Evolutionary conservation across 106 monocot genomes (phyloP).

Genomic region (Allium fistulosum): DNA sequence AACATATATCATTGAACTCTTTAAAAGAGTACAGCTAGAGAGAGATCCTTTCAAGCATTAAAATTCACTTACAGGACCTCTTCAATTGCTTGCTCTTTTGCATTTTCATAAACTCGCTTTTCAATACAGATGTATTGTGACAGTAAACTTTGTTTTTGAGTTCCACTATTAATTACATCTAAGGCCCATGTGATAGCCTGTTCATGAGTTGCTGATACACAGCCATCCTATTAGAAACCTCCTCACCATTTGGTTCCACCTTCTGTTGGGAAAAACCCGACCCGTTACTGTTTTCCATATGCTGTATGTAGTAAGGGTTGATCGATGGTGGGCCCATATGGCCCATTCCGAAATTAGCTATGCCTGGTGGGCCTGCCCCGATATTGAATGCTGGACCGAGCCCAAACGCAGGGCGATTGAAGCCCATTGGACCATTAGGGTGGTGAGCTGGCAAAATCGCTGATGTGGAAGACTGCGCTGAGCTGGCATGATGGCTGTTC

Average conservation of each 20-base stretch:
- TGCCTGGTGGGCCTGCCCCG: conserved; percentile 29
- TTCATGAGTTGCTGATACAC: conserved; percentile 45
- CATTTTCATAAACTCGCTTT: too few species aligned
- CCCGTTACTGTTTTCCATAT: not conserved
- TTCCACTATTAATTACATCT: conserved; percentile 37
- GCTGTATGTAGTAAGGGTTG: conserved; percentile 18
- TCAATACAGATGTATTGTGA: too few species aligned
- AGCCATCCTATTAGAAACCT: conserved; percentile 18
- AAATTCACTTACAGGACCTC: too few species aligned
- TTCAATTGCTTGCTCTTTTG: too few species aligned
- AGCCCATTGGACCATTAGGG: conserved; percentile 16
- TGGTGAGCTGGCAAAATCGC: conserved; percentile 8
- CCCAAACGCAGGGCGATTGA: conserved; percentile 11
- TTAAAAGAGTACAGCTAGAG: too few species aligned
- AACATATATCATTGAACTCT: too few species aligned
- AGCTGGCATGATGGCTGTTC: conserved; percentile 38
- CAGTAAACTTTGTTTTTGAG: too few species aligned
- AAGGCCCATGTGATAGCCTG: conserved; percentile 39
- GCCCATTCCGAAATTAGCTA: conserved; percentile 20
- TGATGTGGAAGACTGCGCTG: conserved; percentile 4
- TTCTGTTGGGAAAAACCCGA: conserved; percentile 39
- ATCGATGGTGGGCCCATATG: conserved; percentile 13
- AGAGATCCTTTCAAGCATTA: too few species aligned
- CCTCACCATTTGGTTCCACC: conserved; percentile 41
- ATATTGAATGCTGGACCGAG: conserved; percentile 25